Evolutionary conservation across 768 basidiomycete genomes (phyloP).

Genomic region (Agaricus subrufescens): DNA sequence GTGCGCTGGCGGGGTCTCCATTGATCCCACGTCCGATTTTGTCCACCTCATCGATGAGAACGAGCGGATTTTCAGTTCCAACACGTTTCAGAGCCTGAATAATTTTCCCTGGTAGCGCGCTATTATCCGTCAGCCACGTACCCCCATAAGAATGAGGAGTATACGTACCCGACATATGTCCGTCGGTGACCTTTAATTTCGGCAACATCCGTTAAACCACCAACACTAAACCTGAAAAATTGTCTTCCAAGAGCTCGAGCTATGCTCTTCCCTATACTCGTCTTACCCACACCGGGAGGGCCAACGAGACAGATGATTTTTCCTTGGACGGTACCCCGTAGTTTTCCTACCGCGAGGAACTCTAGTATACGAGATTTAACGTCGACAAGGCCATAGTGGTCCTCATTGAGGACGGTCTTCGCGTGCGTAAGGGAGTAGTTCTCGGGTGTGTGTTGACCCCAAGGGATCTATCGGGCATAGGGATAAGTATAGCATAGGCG

Average conservation of each 20-base stretch:
- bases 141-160: background rate
- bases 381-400: slow-evolving; percentile 90
- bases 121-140: slow-evolving; percentile 18
- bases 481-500: background rate
- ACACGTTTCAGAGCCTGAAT: slow-evolving; percentile 92
- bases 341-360: slow-evolving; percentile 93
- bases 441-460: slow-evolving; percentile 92
- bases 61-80: slow-evolving; percentile 90
- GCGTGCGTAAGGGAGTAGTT: slow-evolving; percentile 88
- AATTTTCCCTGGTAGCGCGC: slow-evolving; percentile 91
- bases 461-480: slow-evolving; percentile 60
- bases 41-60: slow-evolving; percentile 94
- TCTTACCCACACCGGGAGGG: slow-evolving; percentile 97
- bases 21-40: slow-evolving; percentile 91
- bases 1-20: slow-evolving; percentile 87
- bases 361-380: slow-evolving; percentile 93
- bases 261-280: slow-evolving; percentile 92
- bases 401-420: slow-evolving; percentile 81
- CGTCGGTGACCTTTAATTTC: slow-evolving; percentile 98
- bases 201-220: slow-evolving; percentile 94
- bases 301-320: slow-evolving; percentile 97
- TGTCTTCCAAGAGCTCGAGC: slow-evolving; percentile 85
- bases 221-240: slow-evolving; percentile 97
- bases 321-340: slow-evolving; percentile 90
- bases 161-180: slow-evolving; percentile 86